These are phyloP conservation scores for Lepiota brunneoincarnata DNA, from an alignment of 768 basidiomycete genomes.

Conservation along the genomic window DNA sequence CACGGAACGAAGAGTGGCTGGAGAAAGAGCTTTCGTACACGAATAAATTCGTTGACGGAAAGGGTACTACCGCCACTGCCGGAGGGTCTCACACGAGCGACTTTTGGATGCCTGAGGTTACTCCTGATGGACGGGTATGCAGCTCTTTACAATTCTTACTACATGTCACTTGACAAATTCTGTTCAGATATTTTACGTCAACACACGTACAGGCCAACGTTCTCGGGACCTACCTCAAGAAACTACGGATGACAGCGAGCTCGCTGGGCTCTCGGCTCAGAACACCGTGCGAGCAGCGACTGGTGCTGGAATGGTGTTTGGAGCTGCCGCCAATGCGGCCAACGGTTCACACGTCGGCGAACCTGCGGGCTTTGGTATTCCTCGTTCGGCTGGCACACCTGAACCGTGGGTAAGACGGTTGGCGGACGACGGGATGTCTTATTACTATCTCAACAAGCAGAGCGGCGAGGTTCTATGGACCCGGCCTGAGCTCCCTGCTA, in stretches of 20 bases:
- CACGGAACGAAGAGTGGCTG: slow-evolving; percentile 57
- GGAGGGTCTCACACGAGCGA: slow-evolving; percentile 55
- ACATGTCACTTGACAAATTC: neutral
- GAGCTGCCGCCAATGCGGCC: slow-evolving; percentile 28
- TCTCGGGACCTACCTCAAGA: slow-evolving; percentile 84
- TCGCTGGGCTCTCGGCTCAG: slow-evolving; percentile 58
- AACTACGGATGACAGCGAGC: slow-evolving; percentile 61
- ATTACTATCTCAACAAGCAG: slow-evolving; percentile 73
- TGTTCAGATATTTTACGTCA: slow-evolving; percentile 88
- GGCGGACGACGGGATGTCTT: slow-evolving; percentile 80
- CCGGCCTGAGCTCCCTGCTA: slow-evolving; percentile 44
- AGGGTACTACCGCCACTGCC: neutral
- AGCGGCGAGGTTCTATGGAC: slow-evolving; percentile 72
- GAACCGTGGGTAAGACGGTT: slow-evolving; percentile 83
- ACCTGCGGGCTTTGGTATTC: slow-evolving; percentile 6
- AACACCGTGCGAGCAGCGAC: slow-evolving; percentile 54
- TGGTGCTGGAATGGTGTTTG: slow-evolving; percentile 49
- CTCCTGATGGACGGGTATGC: slow-evolving; percentile 77
- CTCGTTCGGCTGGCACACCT: slow-evolving; percentile 42
- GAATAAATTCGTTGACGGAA: slow-evolving; percentile 16
- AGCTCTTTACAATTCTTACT: slow-evolving; percentile 10
- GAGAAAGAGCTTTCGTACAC: slow-evolving; percentile 41
- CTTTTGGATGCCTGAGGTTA: slow-evolving; percentile 90
- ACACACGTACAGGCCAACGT: slow-evolving; percentile 81
- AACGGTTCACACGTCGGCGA: slow-evolving; percentile 5